Evolutionary conservation across 108 stramenopile species (phyloP).

Genomic region (Mayamaea pseudoterrestris): DNA sequence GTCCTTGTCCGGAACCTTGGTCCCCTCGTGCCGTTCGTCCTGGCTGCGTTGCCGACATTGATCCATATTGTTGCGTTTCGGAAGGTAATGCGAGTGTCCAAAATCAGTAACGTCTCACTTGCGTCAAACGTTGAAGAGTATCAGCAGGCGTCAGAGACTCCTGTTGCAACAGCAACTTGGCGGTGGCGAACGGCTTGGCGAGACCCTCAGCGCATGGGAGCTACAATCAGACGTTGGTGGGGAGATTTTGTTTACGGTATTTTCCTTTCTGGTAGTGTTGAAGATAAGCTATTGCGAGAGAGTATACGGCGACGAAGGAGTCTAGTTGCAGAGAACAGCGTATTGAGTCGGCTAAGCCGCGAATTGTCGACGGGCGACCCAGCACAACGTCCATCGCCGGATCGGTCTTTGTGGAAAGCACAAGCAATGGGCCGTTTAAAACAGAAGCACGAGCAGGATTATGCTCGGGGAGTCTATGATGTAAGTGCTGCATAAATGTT

Average conservation of each 20-base stretch:
- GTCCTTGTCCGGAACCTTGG: not conserved
- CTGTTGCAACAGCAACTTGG: not conserved
- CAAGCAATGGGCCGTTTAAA: constrained; percentile 24
- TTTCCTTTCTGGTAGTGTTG: not conserved
- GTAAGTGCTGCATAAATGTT: constrained; percentile 5
- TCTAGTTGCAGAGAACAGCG: not conserved
- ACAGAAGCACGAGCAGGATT: constrained; percentile 23
- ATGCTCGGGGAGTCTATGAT: constrained; percentile 5
- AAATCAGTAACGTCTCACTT: constrained; percentile 6
- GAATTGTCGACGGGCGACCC: not conserved
- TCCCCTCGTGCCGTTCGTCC: not conserved
- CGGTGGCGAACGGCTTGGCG: not conserved
- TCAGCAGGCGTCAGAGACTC: not conserved
- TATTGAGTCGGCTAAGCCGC: not conserved
- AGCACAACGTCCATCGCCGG: not conserved
- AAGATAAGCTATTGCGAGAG: constrained; percentile 1
- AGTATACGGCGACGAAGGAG: not conserved
- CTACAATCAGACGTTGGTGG: not conserved
- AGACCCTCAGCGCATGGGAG: not conserved
- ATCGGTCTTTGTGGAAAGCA: constrained; percentile 15
- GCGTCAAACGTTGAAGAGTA: constrained; percentile 1
- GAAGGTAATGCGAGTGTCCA: not conserved
- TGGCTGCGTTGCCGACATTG: not conserved
- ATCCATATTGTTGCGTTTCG: not conserved
- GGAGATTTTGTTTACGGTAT: not conserved